phyloP scores from a whole-genome alignment of 768 basidiomycete species.

The Auricularia heimuer region DNA sequence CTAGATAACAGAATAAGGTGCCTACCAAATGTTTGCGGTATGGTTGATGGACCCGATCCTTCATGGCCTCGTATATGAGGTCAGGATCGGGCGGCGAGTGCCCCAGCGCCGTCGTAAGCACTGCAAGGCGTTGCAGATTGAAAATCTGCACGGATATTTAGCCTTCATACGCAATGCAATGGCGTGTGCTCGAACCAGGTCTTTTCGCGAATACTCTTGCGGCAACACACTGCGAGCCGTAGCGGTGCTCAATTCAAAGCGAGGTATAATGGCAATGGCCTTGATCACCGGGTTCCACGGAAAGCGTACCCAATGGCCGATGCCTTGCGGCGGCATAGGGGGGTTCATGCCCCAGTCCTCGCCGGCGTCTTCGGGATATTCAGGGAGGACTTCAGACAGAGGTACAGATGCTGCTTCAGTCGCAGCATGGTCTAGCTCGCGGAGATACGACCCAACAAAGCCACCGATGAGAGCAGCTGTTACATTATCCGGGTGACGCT shows the following conservation, averaged over 20 bases:
- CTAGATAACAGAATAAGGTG: slow-evolving; percentile 8
- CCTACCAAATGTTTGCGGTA: slow-evolving; percentile 80
- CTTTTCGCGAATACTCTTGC: slow-evolving; percentile 71
- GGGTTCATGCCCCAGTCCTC: slow-evolving; percentile 87
- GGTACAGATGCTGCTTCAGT: slow-evolving; percentile 83
- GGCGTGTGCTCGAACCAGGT: slow-evolving; percentile 52
- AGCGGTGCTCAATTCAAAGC: slow-evolving; percentile 94
- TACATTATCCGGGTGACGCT: slow-evolving; percentile 98
- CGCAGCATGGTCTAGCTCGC: slow-evolving; percentile 76
- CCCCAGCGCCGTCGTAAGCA: slow-evolving; percentile 87
- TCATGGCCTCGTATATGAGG: slow-evolving; percentile 99
- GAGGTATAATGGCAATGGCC: slow-evolving; percentile 88
- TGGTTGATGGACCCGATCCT: slow-evolving; percentile 94
- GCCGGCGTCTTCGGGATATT: slow-evolving; percentile 88
- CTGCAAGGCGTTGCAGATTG: slow-evolving; percentile 92
- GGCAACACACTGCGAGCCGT: slow-evolving; percentile 90
- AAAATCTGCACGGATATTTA: slow-evolving; percentile 59
- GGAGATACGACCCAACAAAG: slow-evolving; percentile 92
- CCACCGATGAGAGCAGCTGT: slow-evolving; percentile 95
- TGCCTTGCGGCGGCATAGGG: slow-evolving; percentile 77
- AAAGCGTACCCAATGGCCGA: slow-evolving; percentile 90
- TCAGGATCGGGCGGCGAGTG: slow-evolving; percentile 87
- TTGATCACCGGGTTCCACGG: slow-evolving; percentile 76
- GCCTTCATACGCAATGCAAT: background rate
- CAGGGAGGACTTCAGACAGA: slow-evolving; percentile 89